A percentile compares a stretch with the other conserved stretches of the same genome.
phyloP scores from a whole-genome alignment of 768 basidiomycete genomes.

The Trichaptum fuscoviolaceum region DNA sequence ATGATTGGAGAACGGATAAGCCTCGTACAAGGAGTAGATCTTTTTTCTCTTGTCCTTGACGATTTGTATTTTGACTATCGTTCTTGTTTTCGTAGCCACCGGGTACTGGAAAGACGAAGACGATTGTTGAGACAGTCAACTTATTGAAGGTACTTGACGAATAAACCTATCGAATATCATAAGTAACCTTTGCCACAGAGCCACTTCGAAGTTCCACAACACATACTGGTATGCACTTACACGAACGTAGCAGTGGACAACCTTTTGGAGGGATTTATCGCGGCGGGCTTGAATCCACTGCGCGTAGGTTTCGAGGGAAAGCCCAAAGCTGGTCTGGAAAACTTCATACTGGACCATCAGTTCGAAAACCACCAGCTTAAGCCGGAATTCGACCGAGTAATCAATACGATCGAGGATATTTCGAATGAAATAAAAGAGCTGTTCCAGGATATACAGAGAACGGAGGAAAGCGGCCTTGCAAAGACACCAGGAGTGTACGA shows the following conservation, averaged over 20 bases:
- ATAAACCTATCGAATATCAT: background rate
- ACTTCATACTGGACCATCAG: conserved; percentile 60
- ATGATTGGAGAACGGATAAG: conserved; percentile 80
- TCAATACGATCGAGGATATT: conserved; percentile 32
- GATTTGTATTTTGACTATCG: conserved; percentile 5
- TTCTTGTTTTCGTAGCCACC: conserved; percentile 55
- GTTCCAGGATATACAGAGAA: conserved; percentile 19
- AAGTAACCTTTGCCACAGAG: conserved; percentile 32
- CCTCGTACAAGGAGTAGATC: conserved; percentile 80
- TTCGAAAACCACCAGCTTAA: conserved; percentile 57
- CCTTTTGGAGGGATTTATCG: conserved; percentile 68
- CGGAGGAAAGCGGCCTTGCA: conserved; percentile 12
- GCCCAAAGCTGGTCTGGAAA: conserved; percentile 48
- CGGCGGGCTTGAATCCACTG: conserved; percentile 61
- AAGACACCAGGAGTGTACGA: conserved; percentile 16
- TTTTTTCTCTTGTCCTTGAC: conserved; percentile 2
- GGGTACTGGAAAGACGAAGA: conserved; percentile 90
- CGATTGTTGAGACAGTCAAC: conserved; percentile 80
- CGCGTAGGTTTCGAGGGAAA: conserved; percentile 66
- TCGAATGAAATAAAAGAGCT: conserved; percentile 24
- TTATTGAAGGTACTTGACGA: conserved; percentile 57
- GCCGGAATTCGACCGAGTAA: conserved; percentile 34
- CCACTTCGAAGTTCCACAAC: conserved; percentile 78
- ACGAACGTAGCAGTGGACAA: conserved; percentile 94
- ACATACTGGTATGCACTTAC: conserved; percentile 88